Evolutionary conservation across 2,329 filamentous ascomycete species (phyloP), one percentile per base, ranked within the genome.

Genomic region (Aspergillus udagawae): DNA sequence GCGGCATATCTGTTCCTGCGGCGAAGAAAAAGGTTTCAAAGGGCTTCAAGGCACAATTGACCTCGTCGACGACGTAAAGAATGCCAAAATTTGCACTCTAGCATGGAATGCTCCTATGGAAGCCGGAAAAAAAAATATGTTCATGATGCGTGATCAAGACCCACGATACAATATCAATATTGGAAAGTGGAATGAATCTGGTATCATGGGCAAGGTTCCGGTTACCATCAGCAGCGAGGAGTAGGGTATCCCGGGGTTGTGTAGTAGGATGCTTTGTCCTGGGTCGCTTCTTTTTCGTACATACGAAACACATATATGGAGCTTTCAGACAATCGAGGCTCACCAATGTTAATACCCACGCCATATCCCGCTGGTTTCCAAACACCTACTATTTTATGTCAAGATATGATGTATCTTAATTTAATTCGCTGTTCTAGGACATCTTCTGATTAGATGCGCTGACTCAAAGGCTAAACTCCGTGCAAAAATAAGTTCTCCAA

Each of bases 31-130:
- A 12, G 58, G 52, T 7, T 52, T 50, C 23, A 55, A 52, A 42
- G 58, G 58, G 28, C 32, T 53, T 3, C 52, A 59, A 42, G 58
- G 58, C 10, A 44, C 51, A 3, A 14, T 60, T 2, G 58, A 60
- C 27, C 58, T 60, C 29, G 21, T 59, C 17, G 56, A 60, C 23
- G 58, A 60, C 49, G 56, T 60, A n/a, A 59, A 29, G 9, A 56
- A 60, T 45, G 23, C 42, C 8, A 29, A 45, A 23, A 60, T 60
- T 23, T 60, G 58, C 49, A 60, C 55, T 7, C 53, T 60, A n/a
- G 44, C 56, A 17, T 60, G 58, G 58, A 55, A 44, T 28, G 58
- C 58, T 27, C 23, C 53, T 10, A 59, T 59, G 58, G 51, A 51
- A 27, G 44, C 58, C 4, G 58, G 58, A 32, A 53, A 48, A 20